Evolutionary conservation across 1,284 basidiomycete species (phyloP).

Genomic region (Cerrena zonata): DNA sequence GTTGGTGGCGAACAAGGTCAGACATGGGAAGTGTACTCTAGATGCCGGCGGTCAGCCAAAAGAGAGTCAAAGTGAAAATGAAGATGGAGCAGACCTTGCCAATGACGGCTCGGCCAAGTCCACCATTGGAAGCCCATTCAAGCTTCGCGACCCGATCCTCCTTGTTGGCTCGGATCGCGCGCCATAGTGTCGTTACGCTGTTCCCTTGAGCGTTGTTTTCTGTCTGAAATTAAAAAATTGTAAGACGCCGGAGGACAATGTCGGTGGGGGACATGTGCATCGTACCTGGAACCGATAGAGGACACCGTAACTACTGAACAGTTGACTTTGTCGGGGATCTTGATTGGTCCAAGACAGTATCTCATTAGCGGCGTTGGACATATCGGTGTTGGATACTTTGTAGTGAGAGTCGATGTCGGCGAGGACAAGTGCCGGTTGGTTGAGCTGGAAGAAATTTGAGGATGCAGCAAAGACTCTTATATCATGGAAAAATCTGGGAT

Average conservation of each 20-base stretch:
- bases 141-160: constrained; percentile 80
- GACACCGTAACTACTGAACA: constrained; percentile 75
- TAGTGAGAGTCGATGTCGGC: constrained; percentile 13
- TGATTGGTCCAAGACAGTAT: constrained; percentile 79
- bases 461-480: constrained; percentile 31
- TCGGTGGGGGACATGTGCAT: constrained; percentile 9
- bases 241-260: constrained; percentile 12
- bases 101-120: constrained; percentile 74
- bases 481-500: constrained; percentile 35
- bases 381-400: constrained; percentile 25
- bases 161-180: constrained; percentile 70
- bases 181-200: constrained; percentile 69
- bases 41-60: constrained; percentile 14
- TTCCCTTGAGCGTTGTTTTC: constrained; percentile 54
- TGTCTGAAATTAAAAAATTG: constrained; percentile 41
- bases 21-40: constrained; percentile 74
- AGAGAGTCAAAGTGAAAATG: too few species aligned
- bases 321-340: constrained; percentile 72
- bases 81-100: constrained; percentile 56
- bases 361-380: constrained; percentile 56
- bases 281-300: constrained; percentile 74
- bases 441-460: constrained; percentile 24
- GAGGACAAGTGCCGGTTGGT: constrained; percentile 13
- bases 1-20: constrained; percentile 66
- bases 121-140: constrained; percentile 74